Evolutionary conservation across 2,329 filamentous ascomycete genomes (phyloP), one percentile per base, ranked within the genome.

Genomic region (Pyrenochaeta sp.): DNA sequence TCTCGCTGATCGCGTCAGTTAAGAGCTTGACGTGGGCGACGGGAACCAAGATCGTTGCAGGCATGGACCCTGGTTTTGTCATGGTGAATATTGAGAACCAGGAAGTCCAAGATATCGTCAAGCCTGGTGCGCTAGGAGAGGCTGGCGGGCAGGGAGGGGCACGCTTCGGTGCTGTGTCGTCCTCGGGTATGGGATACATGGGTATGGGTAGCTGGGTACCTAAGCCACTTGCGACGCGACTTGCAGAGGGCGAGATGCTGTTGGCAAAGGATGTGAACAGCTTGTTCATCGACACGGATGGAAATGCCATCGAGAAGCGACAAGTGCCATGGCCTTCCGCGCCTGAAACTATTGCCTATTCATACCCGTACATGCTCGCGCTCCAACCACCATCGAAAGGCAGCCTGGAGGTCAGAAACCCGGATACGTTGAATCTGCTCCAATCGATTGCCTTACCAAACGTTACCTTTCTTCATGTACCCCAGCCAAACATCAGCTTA

Each of bases 191-290:
- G 92, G 92, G 93, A 39, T 98, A 98, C 71, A 96, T 98, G 85
- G 94, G 94, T 1, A 88, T 98, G 72, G 92, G 91, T 44, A 90
- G 91, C 36, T 95, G 92, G 80, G 91, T 94, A 50, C 94, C 95
- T 1, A 96, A 91, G 69, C 96, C 95, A 6, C 82, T 99, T 66
- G 91, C 91, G 5, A 89, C 93, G 5, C 89, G 89, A 63, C 82
- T 99, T 11, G 85, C 87, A 2, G 90, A 96, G 60, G 90, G 91
- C 4, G 86, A 97, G 76, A 86, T 98, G 72, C 79, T 99, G 53
- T 82, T 99, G n/a, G 92, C 94, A n/a, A 97, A 96, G 75, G 95
- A 99, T 66, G 92, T 97, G 67, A 96, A 97, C 73, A 96, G 93
- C 1, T 80, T 97, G 46, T 99, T 99, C 73, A 90, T 97, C 61